These are phyloP conservation scores for Debaryomycetaceae sp. DNA, from an alignment of 1,139 yeast species.

Conservation along the genomic window DNA sequence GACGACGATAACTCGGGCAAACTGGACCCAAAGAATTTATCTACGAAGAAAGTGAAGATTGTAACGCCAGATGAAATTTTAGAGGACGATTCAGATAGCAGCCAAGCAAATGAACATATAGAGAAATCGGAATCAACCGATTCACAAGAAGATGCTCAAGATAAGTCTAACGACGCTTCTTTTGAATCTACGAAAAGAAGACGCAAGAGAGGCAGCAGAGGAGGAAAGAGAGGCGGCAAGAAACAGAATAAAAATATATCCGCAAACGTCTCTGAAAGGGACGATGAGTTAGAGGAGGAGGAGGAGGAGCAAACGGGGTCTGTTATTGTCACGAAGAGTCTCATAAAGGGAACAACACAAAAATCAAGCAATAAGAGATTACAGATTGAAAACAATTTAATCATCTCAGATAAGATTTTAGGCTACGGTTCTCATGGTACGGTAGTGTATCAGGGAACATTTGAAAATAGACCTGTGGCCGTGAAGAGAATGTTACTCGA, in stretches of 20 bases:
- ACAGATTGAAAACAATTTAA: conserved; percentile 51
- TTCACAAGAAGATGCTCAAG: neutral
- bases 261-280: conserved; percentile 7
- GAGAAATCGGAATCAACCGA: neutral
- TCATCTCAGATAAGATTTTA: conserved; percentile 66
- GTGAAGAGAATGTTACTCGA: conserved; percentile 91
- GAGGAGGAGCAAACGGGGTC: conserved; percentile 12
- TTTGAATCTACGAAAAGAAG: conserved; percentile 30
- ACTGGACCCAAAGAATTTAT: neutral
- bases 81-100: conserved; percentile 8
- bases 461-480: conserved; percentile 92
- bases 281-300: conserved; percentile 14
- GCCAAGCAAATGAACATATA: neutral
- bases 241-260: conserved; percentile 42
- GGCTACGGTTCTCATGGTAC: conserved; percentile 99
- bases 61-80: conserved; percentile 20
- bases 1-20: neutral
- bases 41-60: conserved; percentile 26
- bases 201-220: conserved; percentile 83
- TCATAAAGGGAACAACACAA: conserved; percentile 19
- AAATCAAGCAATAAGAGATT: conserved; percentile 27
- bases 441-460: conserved; percentile 84
- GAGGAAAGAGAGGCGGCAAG: conserved; percentile 58
- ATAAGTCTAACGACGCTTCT: conserved; percentile 6
- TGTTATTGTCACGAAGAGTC: conserved; percentile 26